phyloP scores from a whole-genome alignment of 1,139 yeast species.

The Kurtzmaniella quercitrusa region DNA sequence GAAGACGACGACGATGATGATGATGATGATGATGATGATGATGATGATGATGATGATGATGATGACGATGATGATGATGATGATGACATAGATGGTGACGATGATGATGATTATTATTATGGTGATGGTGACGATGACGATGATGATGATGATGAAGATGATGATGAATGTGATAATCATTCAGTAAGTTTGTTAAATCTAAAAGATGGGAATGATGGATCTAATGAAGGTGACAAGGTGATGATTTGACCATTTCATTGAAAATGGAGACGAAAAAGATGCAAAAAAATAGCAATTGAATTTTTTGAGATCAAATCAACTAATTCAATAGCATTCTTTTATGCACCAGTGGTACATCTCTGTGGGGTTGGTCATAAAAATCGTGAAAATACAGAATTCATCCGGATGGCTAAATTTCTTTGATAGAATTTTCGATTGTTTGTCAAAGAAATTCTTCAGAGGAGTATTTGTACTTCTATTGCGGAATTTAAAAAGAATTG shows the following conservation, averaged over 20 bases:
- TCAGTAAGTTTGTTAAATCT: too few species aligned
- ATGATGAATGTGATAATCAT: conserved; percentile 1
- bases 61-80: conserved; percentile 9
- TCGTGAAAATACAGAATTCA: too few species aligned
- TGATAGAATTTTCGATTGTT: background rate
- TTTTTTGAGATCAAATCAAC: too few species aligned
- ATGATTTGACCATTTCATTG: background rate
- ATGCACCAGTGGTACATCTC: too few species aligned
- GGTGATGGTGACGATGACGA: conserved; percentile 12
- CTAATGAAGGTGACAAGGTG: background rate
- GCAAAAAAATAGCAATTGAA: background rate
- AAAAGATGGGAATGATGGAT: background rate
- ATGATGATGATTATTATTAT: background rate
- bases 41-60: conserved; percentile 11
- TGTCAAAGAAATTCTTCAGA: background rate
- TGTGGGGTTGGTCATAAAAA: too few species aligned
- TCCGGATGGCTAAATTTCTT: too few species aligned
- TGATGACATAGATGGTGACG: background rate
- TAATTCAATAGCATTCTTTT: too few species aligned
- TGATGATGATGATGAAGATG: conserved; percentile 8
- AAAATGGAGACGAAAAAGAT: background rate
- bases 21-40: conserved; percentile 10
- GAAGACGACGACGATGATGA: conserved; percentile 11
- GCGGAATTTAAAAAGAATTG: background rate
- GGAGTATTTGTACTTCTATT: background rate